phyloP scores from a whole-genome alignment of 75 land plant species.

The Pinus albicaulis region DNA sequence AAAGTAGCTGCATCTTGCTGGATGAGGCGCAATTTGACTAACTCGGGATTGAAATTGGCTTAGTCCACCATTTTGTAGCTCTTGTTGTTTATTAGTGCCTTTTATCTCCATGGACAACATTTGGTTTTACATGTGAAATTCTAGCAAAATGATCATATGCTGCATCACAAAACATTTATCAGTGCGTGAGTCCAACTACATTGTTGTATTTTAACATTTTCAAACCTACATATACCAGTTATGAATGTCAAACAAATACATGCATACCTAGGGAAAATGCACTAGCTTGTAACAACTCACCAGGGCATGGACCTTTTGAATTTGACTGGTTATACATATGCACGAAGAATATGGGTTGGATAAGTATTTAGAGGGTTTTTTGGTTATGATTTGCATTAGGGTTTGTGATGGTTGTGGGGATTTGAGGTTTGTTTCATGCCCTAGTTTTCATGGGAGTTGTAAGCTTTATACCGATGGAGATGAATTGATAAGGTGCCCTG shows the following conservation, averaged over 20 bases:
- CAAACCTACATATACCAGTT: constrained; percentile 1
- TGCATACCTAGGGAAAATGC: not conserved
- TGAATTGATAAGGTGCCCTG: too few relatives aligned
- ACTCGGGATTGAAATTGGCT: constrained; percentile 26
- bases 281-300: not conserved
- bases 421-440: too few relatives aligned
- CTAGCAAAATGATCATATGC: constrained; percentile 10
- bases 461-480: too few relatives aligned
- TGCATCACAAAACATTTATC: not conserved
- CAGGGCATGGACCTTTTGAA: constrained; percentile 1
- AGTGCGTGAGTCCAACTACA: not conserved
- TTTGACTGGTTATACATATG: too few relatives aligned
- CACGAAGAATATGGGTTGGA: too few relatives aligned
- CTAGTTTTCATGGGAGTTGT: too few relatives aligned
- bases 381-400: too few relatives aligned
- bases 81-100: constrained; percentile 26
- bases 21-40: constrained; percentile 6
- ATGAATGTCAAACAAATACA: not conserved
- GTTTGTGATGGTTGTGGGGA: too few relatives aligned
- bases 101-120: constrained; percentile 13
- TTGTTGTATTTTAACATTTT: constrained; percentile 3
- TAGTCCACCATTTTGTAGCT: constrained; percentile 23
- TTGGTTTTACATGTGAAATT: constrained; percentile 12
- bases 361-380: too few relatives aligned
- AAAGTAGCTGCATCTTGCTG: not conserved